Evolutionary conservation across 768 basidiomycete species (phyloP).

Genomic region (Pholiota microspora): DNA sequence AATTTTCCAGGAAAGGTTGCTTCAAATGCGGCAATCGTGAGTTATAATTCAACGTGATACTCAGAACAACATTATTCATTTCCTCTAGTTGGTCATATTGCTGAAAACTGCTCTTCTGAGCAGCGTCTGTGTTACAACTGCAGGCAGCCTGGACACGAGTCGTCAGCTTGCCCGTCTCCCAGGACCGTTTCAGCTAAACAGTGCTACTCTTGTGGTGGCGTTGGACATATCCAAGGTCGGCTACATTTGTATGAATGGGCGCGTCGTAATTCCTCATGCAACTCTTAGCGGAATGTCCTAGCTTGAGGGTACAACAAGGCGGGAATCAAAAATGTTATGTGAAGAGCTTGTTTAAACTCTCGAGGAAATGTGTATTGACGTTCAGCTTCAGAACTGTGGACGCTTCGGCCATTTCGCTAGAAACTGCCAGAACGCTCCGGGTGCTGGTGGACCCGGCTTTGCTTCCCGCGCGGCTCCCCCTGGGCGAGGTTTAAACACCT

Average conservation of each 20-base stretch:
- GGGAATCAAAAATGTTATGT: constrained; percentile 84
- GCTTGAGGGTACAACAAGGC: constrained; percentile 63
- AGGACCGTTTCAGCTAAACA: constrained; percentile 83
- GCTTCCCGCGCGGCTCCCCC: constrained; percentile 71
- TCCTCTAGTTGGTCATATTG: constrained; percentile 82
- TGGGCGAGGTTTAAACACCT: constrained; percentile 72
- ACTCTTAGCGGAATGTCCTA: constrained; percentile 72
- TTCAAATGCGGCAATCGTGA: constrained; percentile 93
- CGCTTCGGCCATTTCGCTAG: constrained; percentile 84
- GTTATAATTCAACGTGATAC: constrained; percentile 27
- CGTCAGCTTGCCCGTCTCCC: constrained; percentile 82
- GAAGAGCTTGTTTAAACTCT: constrained; percentile 23
- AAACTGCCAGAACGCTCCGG: constrained; percentile 52
- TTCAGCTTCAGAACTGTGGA: constrained; percentile 61
- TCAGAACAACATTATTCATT: constrained; percentile 13
- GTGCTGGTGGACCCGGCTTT: constrained; percentile 45
- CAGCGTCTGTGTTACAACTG: constrained; percentile 94
- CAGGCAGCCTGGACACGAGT: constrained; percentile 92
- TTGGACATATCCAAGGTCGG: constrained; percentile 80
- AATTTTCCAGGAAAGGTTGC: constrained; percentile 84
- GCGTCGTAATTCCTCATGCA: constrained; percentile 2
- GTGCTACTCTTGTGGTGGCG: constrained; percentile 91
- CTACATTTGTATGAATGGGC: not conserved
- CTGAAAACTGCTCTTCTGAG: constrained; percentile 87
- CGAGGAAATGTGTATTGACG: not conserved